Evolutionary conservation across 1,284 basidiomycete species (phyloP).

Genomic region (Volvariella surrecta): DNA sequence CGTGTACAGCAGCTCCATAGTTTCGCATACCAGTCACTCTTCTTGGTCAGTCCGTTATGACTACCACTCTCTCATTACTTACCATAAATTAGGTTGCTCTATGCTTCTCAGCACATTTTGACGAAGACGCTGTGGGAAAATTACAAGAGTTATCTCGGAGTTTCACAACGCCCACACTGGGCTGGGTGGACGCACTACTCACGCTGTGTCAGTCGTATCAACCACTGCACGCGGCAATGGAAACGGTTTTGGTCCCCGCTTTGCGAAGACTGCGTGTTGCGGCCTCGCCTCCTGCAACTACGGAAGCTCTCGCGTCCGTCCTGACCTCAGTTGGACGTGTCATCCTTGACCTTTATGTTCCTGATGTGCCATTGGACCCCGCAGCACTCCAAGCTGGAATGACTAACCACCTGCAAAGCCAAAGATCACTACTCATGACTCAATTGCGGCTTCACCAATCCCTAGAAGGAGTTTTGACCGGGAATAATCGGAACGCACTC

Average conservation of each 20-base stretch:
- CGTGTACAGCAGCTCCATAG: conserved; percentile 1
- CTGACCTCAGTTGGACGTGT: conserved; percentile 63
- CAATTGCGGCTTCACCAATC: conserved; percentile 52
- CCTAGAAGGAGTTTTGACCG: conserved; percentile 56
- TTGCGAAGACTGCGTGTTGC: conserved; percentile 7
- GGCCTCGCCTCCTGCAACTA: too few species aligned
- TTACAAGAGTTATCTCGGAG: neutral
- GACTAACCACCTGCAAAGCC: conserved; percentile 39
- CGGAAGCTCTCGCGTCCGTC: conserved; percentile 34
- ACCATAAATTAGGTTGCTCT: neutral
- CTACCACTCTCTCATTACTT: neutral
- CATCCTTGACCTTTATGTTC: conserved; percentile 72
- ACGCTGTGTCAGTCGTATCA: too few species aligned
- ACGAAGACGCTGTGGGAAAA: neutral
- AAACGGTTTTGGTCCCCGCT: conserved; percentile 2
- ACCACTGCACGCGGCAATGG: too few species aligned
- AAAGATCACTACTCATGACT: conserved; percentile 34
- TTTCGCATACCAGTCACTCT: conserved; percentile 4
- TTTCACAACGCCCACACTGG: neutral
- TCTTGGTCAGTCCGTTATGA: conserved; percentile 2
- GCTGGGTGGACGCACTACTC: too few species aligned
- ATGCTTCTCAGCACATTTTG: neutral
- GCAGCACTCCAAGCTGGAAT: conserved; percentile 58
- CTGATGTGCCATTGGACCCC: conserved; percentile 85
- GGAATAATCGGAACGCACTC: conserved; percentile 46